Base-by-base conservation (phyloP, 768 basidiomycete species). In the Collybiopsis confluens region DNA sequence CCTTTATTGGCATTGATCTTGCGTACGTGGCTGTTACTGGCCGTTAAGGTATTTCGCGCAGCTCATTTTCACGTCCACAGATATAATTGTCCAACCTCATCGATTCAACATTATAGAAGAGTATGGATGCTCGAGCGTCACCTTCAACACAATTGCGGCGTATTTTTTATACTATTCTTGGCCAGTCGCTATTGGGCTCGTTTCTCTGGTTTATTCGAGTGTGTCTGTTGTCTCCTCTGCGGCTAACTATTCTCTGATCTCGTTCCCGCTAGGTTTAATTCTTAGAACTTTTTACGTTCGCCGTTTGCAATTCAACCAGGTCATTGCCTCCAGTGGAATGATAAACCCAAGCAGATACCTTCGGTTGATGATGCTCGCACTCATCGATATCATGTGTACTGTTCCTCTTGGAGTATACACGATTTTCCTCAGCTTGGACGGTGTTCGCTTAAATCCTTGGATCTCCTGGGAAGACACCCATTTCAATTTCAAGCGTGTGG, bases 391-490 rank as follows among this genome's bases (percentile, higher is more conserved):
- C 36, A 10, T 76, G 2, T 67, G 71, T 55, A 73, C 70, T 50
- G 48, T 77, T 54, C 73, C 75, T 4, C 52, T 79, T 55, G 62
- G 66, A 49, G 15, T 75, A 9, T 67, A 61, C 38, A 58, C 64
- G 5, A 62, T 70, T 30, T 51, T 73, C 23, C 64, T 65, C 18
- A 61, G 59, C 2, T 64, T 60, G 1, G 42, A 52, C 30, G 59
- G 58, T 7, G 56, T 56, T 18, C 58, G 73, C 0, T 46, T 57
- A 8, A 2, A 9, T 30, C 75, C 73, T 9, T 76, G 70, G 67
- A 65, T 70, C n/a, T 69, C 70, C n/a, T 80, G 78, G 76, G 69
- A 63, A n/a, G 70, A 75, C 30, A 74, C 70, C 56, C 4, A 30
- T 3, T 68, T 53, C 28, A 62, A 72, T n/a, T 79, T 73, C 50